phyloP scores from a whole-genome alignment of 805 yeast genomes.

The Hanseniaspora clermontiae region DNA sequence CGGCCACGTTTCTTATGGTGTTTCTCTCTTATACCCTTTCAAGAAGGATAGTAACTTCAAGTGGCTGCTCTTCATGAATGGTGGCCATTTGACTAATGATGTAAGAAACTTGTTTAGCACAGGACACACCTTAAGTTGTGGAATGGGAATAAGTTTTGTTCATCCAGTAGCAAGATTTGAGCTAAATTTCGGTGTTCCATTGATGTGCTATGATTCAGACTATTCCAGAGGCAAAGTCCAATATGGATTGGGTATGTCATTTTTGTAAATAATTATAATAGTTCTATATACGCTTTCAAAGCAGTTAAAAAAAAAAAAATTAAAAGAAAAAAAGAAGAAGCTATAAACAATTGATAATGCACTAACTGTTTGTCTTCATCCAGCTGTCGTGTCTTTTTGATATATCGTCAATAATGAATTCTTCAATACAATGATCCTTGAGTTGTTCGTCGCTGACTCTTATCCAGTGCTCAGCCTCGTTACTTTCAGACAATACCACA shows the following conservation, averaged over 20 bases:
- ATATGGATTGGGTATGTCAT: conserved; percentile 51
- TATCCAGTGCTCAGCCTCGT: conserved; percentile 33
- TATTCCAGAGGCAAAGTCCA: conserved; percentile 51
- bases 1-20: conserved; percentile 42
- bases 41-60: conserved; percentile 40
- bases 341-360: no score
- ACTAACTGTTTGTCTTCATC: conserved; percentile 32
- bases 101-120: conserved; percentile 20
- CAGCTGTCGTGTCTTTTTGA: conserved; percentile 50
- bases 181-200: conserved; percentile 49
- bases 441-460: conserved; percentile 33
- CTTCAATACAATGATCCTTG: conserved; percentile 44
- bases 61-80: conserved; percentile 50
- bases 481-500: conserved; percentile 47
- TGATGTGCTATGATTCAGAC: conserved; percentile 40
- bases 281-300: background rate
- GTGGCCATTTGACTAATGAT: conserved; percentile 44
- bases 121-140: conserved; percentile 42
- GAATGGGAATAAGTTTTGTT: conserved; percentile 47
- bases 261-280: conserved; percentile 30
- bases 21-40: conserved; percentile 50
- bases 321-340: no score
- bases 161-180: conserved; percentile 60
- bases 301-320: no score
- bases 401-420: conserved; percentile 67